phyloP scores from a whole-genome alignment of 179 eudicot genomes.

The Pouteria campechiana region DNA sequence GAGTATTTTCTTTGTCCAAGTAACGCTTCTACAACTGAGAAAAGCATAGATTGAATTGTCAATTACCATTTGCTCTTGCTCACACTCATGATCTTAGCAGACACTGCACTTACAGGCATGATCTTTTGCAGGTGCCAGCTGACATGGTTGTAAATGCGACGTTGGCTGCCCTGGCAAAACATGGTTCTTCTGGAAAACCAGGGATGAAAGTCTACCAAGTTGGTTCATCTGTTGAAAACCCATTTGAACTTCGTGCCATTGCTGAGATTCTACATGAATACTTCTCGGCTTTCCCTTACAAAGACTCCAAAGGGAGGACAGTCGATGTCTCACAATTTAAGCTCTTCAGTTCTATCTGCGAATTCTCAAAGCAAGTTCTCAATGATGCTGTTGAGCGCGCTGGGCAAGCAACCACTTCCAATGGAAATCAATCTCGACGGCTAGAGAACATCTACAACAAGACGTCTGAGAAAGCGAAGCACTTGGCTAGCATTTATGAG shows the following conservation, averaged over 20 bases:
- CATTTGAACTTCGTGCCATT: conserved; percentile 59
- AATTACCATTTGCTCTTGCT: too few species aligned
- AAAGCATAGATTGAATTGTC: too few species aligned
- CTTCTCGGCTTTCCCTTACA: conserved; percentile 49
- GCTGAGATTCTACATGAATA: conserved; percentile 54
- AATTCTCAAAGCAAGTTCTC: conserved; percentile 72
- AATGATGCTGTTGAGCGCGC: conserved; percentile 40
- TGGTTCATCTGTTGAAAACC: conserved; percentile 88
- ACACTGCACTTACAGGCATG: not conserved
- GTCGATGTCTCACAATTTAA: conserved; percentile 54
- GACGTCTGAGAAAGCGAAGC: conserved; percentile 75
- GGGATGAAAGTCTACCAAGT: conserved; percentile 70
- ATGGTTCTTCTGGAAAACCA: conserved; percentile 55
- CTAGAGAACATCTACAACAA: conserved; percentile 62
- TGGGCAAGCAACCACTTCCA: conserved; percentile 27
- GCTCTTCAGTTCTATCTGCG: conserved; percentile 72
- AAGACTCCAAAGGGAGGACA: conserved; percentile 63
- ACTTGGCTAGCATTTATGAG: conserved; percentile 76
- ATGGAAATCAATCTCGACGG: conserved; percentile 35
- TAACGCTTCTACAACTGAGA: too few species aligned
- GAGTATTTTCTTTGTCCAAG: conserved; percentile 12
- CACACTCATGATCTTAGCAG: not conserved
- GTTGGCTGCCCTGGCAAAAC: conserved; percentile 93
- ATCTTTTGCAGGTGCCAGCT: conserved; percentile 69
- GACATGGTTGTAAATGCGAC: conserved; percentile 97